Percentiles rank a stretch among this genome's conserved stretches.
These are phyloP conservation scores for Pistacia integerrima DNA, from an alignment of 345 rosid species.

Conservation along the genomic window DNA sequence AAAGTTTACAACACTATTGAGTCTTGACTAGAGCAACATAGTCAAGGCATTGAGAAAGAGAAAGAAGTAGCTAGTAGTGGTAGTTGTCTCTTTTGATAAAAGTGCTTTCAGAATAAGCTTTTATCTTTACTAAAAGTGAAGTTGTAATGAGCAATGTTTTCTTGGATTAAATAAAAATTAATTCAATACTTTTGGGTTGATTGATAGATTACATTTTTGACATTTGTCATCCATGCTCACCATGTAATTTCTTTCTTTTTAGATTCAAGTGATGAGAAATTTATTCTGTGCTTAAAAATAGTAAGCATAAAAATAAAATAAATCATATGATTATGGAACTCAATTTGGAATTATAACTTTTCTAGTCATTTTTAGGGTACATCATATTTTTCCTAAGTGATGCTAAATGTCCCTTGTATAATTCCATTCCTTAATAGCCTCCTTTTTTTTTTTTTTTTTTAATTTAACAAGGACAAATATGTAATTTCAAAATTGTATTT, in stretches of 20 bases:
- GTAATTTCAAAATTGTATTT: too few relatives aligned
- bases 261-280: background rate
- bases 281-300: background rate
- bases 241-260: background rate
- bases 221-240: background rate
- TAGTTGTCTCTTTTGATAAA: background rate
- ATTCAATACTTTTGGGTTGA: background rate
- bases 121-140: background rate
- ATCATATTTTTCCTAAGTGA: too few relatives aligned
- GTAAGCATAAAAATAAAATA: background rate
- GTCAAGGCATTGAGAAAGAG: constrained; percentile 3
- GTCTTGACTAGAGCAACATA: background rate
- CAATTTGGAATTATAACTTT: too few relatives aligned
- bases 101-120: background rate
- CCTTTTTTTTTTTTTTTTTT: too few relatives aligned
- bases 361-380: too few relatives aligned
- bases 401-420: too few relatives aligned
- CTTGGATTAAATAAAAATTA: background rate
- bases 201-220: background rate
- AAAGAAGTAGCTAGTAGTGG: background rate
- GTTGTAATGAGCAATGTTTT: background rate
- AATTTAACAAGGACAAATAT: too few relatives aligned
- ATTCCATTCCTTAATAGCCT: too few relatives aligned
- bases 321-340: background rate
- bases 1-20: background rate